Conservation (phyloP, 2,329 filamentous ascomycete genomes). For the Colletotrichum gloeosporioides region DNA sequence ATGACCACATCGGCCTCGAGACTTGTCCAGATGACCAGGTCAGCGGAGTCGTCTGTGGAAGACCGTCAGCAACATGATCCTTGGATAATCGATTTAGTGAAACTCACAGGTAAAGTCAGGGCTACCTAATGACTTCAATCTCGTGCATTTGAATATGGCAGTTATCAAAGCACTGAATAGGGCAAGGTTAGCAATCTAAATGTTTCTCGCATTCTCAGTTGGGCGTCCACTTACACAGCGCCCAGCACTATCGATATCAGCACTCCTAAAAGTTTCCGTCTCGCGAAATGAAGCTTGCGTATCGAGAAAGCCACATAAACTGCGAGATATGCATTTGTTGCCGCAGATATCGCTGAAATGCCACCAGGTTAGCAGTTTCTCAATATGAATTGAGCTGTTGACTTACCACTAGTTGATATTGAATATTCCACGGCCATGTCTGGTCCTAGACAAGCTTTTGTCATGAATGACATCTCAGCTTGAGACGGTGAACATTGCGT, state of each 20-base stretch:
- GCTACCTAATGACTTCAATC: slow-evolving; percentile 32
- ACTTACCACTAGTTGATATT: slow-evolving; percentile 43
- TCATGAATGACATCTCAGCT: slow-evolving; percentile 38
- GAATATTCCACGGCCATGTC: slow-evolving; percentile 42
- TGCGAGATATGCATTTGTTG: slow-evolving; percentile 43
- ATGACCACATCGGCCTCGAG: slow-evolving; percentile 38
- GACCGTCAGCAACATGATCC: neutral
- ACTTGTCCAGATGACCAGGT: slow-evolving; percentile 20
- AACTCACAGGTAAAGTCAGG: slow-evolving; percentile 30
- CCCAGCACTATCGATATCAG: slow-evolving; percentile 39
- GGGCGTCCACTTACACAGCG: neutral
- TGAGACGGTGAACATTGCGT: slow-evolving; percentile 43
- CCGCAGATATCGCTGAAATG: slow-evolving; percentile 1
- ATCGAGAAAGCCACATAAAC: slow-evolving; percentile 44
- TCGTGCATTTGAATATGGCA: slow-evolving; percentile 39
- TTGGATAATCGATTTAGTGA: neutral
- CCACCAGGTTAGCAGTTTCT: neutral
- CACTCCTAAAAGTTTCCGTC: slow-evolving; percentile 44
- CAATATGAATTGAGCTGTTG: accelerated
- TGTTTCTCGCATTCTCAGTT: accelerated
- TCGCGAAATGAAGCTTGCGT: slow-evolving; percentile 38
- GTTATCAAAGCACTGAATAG: slow-evolving; percentile 25
- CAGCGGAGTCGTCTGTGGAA: neutral
- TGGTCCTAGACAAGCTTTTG: slow-evolving; percentile 38
- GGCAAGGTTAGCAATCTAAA: too few relatives aligned